Evolutionary conservation across 805 yeast species (phyloP), one percentile per base, ranked within the genome.

Genomic region (Nakazawaea anatomiae): DNA sequence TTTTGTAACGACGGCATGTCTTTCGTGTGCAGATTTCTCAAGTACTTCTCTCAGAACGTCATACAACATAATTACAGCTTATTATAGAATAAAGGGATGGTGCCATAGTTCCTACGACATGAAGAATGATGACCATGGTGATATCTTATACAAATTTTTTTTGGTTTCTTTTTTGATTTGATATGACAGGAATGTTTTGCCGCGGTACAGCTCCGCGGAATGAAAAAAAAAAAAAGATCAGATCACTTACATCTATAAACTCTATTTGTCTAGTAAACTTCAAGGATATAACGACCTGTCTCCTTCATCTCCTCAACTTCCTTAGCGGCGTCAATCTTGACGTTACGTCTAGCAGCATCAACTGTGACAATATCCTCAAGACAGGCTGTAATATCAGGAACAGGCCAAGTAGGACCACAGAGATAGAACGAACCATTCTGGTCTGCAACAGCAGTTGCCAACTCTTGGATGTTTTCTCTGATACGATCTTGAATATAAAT

Each of bases 381-480:
- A 60, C 96, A 96, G 42, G 85, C 86, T 48, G 96, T 87, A 60
- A 92, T 87, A 67, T 91, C 97, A 9, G 98, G 97, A 63, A 92
- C 97, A 35, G 98, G 98, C 98, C 98, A 92, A 2, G 97, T 92
- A 42, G 98, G 98, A 55, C 98, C 98, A 82, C 98, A 92, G 66
- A 92, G 77, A 73, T 92, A 92, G 80, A 92, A 92, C 29, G 90
- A 84, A 52, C 98, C 98, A 52, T 84, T 73, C 71, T 90, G 77
- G 56, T 74, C 71, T 42, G 83, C 85, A 68, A 92, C 81, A 47
- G 96, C 91, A 42, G 82, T 87, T 45, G 87, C 86, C 68, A 92
- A 77, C 42, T 80, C 85, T 48, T 74, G 77, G 61, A 89, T 71
- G 52, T 82, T 79, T 66, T 89, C 89, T 63, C 90, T 80, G 66